Percentiles rank a stretch among this genome's conserved stretches.
Evolutionary conservation across 129 eudicot species (phyloP).

Genomic region (Flaveria trinervia): DNA sequence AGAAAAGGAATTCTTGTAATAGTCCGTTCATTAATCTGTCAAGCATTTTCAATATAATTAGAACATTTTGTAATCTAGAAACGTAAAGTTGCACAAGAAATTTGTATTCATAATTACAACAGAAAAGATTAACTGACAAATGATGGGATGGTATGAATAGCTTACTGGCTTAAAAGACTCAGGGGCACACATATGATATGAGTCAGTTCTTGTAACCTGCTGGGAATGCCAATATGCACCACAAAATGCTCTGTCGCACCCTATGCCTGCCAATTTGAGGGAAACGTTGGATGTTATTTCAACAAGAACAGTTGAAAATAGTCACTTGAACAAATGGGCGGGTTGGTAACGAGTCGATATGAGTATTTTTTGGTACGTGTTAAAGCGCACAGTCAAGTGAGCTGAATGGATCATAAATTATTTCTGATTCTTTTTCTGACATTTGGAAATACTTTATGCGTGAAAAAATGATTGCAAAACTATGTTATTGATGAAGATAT

Average conservation of each 20-base stretch:
- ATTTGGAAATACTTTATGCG: not conserved
- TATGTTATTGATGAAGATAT: not conserved
- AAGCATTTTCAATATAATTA: conserved; percentile 8
- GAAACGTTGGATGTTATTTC: not conserved
- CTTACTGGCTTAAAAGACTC: conserved; percentile 79
- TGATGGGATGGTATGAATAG: conserved; percentile 13
- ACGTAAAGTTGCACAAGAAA: not conserved
- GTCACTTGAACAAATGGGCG: not conserved
- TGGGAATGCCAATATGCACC: conserved; percentile 90
- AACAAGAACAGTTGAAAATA: conserved; percentile 4
- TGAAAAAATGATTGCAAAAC: not conserved
- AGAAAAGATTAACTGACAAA: not conserved
- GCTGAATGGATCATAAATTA: not conserved
- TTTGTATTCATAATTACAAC: not conserved
- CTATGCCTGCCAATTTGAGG: conserved; percentile 54
- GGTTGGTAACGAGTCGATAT: not conserved
- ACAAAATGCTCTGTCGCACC: conserved; percentile 97
- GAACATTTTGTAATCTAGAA: conserved; percentile 16
- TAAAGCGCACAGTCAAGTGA: not conserved
- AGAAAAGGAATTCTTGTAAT: conserved; percentile 56
- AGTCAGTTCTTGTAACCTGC: conserved; percentile 41
- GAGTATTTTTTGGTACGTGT: not conserved
- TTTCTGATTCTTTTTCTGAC: not conserved
- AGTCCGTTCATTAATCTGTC: conserved; percentile 64
- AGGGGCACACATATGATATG: conserved; percentile 58